Conservation (phyloP, 768 basidiomycete genomes). For the Pisolithus microcarpus region DNA sequence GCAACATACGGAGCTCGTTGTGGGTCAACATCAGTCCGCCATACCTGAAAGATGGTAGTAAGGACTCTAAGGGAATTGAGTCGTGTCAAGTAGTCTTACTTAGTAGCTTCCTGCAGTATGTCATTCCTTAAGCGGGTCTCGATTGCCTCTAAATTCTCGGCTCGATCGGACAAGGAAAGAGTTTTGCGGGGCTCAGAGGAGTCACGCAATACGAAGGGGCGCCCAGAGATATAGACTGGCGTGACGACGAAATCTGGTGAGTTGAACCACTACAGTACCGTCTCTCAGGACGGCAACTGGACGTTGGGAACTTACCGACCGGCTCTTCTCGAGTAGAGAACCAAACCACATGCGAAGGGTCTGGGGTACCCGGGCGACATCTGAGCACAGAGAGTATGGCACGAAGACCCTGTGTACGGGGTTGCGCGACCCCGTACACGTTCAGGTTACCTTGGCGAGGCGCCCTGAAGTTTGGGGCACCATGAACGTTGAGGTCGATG, state of each 20-base stretch:
- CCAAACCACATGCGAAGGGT: slow-evolving; percentile 81
- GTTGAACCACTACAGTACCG: background rate
- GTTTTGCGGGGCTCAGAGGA: slow-evolving; percentile 75
- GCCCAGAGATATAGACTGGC: slow-evolving; percentile 79
- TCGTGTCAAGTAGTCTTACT: slow-evolving; percentile 31
- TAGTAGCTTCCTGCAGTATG: slow-evolving; percentile 76
- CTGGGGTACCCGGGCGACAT: slow-evolving; percentile 55
- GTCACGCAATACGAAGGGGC: slow-evolving; percentile 90
- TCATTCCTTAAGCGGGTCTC: slow-evolving; percentile 85
- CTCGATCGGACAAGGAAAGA: slow-evolving; percentile 80
- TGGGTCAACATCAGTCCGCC: slow-evolving; percentile 91
- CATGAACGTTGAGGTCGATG: slow-evolving; percentile 85
- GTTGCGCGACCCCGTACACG: slow-evolving; percentile 94
- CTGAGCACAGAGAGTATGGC: slow-evolving; percentile 83
- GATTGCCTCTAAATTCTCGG: slow-evolving; percentile 90
- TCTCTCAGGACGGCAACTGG: no score
- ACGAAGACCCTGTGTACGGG: slow-evolving; percentile 83
- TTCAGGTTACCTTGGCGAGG: slow-evolving; percentile 74
- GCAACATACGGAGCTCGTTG: slow-evolving; percentile 71
- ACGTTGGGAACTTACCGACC: slow-evolving; percentile 49
- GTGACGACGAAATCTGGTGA: slow-evolving; percentile 4
- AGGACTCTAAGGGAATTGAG: background rate
- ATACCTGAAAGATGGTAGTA: slow-evolving; percentile 41
- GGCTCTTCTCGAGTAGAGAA: slow-evolving; percentile 97
- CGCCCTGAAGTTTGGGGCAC: slow-evolving; percentile 92